Evolutionary conservation across 805 yeast genomes (phyloP), one percentile per base, ranked within the genome.

Genomic region (Myxozyma melibiosi): DNA sequence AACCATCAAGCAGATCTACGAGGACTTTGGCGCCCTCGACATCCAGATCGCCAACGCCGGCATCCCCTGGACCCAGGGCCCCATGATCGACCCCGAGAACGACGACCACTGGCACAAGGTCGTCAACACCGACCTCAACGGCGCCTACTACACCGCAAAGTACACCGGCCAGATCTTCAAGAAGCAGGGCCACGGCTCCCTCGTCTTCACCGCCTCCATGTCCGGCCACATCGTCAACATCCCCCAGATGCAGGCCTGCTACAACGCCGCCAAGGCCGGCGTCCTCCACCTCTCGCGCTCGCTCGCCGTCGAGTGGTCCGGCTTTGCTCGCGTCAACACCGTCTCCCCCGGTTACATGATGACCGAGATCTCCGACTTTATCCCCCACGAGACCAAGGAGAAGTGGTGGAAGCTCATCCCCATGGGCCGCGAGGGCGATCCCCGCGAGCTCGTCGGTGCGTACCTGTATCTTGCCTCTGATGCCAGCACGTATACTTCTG

Each of bases 11-110:
- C 78, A 77, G 70, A 82, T 84, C 60, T 80, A 76, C 61, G 63
- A 72, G 57, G 95, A 88, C 68, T 89, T 90, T 70, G 94, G 92
- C 53, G 81, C 82, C 60, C 82, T 90, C 64, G 96, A 90, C 71
- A 75, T 88, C 27, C 85, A 88, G 67, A 94, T 90, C 45, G 95
- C 95, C 66, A 90, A 90, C 71, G 96, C 96, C 13, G 96, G 96
- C 40, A 83, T 88, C 46, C 84, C 90, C 14, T 89, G 95, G 95
- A 78, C 82, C 22, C 76, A 80, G 28, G 90, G 91, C 22, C 80
- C 80, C 18, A 14, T 83, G 60, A 70, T 81, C 55, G 80, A 79
- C 54, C 74, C 73, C 57, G 68, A 69, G 46, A 82, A 81, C 61
- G 46, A 57, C 63, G 73, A 74, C 52, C 84, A 82, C 66, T 90